Evolutionary conservation across 1,284 basidiomycete genomes (phyloP), one percentile per base, ranked within the genome.

Genomic region (Apiotrichum brassicae): DNA sequence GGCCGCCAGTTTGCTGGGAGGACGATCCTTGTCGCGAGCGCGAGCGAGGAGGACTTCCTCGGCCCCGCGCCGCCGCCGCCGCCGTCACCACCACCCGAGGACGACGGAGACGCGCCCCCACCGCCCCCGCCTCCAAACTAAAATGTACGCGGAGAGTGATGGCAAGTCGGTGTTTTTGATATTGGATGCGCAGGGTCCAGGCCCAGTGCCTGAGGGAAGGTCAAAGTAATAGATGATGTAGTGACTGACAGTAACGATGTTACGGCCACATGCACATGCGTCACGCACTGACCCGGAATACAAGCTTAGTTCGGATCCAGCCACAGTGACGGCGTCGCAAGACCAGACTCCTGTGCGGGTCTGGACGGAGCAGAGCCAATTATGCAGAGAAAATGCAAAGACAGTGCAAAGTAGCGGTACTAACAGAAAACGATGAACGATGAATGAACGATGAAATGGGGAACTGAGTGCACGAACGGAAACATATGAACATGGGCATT

Each of bases 1-100:
- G 92, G 92, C 14, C 78, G 92, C 48, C 88, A 88, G 53, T 97
- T 97, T 62, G 91, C 85, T 39, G 92, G 92, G 1, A 78, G 92
- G 60, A 88, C 87, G 41, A 94, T 95, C 63, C 66, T 78, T 43
- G 74, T 74, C 28, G 76, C 76, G 2, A 74, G 64, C 51, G 66
- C 70, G 4, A 54, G 64, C 20, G 71, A 73, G 64, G 71, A 71
- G 39, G 72, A 74, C 54, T 73, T 72, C 60, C 53, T 72, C 22
- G 70, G 66, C 13, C 65, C 64, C 8, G 68, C 69, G 1, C 64
- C 67, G 11, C 63, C 63, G 6, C 68, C 68, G 11, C 63, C 65
- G n/a, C 63, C 66, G 16, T 59, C 61, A 12, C 54, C 56, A 7
- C 58, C 56, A 9, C 58, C 58, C 1, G 46, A 48, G 25, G 57